Percentiles rank a stretch among this genome's conserved stretches.
phyloP scores from a whole-genome alignment of 2,329 filamentous ascomycete species.

The Fusarium brachygibbosum region DNA sequence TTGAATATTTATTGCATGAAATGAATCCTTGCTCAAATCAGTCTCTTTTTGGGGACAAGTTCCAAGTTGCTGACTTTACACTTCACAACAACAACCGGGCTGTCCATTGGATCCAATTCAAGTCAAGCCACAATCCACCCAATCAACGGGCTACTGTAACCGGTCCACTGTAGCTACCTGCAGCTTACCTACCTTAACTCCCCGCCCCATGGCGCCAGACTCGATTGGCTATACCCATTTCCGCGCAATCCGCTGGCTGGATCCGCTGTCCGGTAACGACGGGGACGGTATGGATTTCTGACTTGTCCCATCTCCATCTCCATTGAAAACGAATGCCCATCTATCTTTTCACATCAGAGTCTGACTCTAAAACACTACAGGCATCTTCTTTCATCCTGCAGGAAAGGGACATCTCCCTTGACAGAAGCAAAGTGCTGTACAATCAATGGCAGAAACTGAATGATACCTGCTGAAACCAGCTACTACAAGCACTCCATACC shows the following conservation, averaged over 20 bases:
- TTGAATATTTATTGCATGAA: background rate
- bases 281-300: slow-evolving; percentile 5
- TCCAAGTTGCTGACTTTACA: background rate
- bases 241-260: slow-evolving; percentile 5
- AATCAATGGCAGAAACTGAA: background rate
- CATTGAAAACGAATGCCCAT: slow-evolving; percentile 3
- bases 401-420: background rate
- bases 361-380: background rate
- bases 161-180: background rate
- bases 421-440: background rate
- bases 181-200: slow-evolving; percentile 7
- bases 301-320: slow-evolving; percentile 1
- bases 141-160: slow-evolving; percentile 1
- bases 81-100: no score
- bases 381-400: background rate
- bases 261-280: background rate
- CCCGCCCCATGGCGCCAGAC: slow-evolving; percentile 11
- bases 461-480: background rate
- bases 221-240: slow-evolving; percentile 7
- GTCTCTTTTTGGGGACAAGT: background rate
- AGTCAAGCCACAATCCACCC: slow-evolving; percentile 10
- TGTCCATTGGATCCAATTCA: background rate
- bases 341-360: background rate
- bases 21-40: background rate
- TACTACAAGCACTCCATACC: background rate